These are phyloP conservation scores for Polyporus tsugae DNA, from an alignment of 1,284 basidiomycete species.

Conservation along the genomic window DNA sequence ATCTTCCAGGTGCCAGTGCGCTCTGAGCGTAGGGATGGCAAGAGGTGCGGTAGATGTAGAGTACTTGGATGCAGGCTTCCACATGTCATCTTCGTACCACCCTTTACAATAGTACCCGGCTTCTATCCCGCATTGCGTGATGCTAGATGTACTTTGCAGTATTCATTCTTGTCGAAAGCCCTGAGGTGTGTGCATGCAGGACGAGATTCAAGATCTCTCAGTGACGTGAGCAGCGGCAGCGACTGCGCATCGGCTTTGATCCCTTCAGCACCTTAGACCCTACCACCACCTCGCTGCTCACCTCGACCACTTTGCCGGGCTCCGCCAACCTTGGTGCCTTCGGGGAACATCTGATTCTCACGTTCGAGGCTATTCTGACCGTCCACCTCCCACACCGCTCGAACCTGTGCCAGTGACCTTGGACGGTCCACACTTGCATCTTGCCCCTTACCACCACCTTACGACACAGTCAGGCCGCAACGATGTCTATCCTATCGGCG, in stretches of 20 bases:
- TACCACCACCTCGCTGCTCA: background rate
- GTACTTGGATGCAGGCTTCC: conserved; percentile 23
- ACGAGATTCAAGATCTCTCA: background rate
- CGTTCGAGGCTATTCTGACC: background rate
- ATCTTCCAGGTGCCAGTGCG: conserved; percentile 37
- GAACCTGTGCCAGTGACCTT: background rate
- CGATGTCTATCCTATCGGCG: conserved; percentile 55
- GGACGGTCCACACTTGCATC: background rate
- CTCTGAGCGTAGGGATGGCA: conserved; percentile 26
- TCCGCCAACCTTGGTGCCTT: background rate
- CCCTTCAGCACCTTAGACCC: background rate
- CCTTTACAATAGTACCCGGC: conserved; percentile 26
- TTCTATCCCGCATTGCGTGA: conserved; percentile 11
- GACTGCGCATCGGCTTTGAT: background rate
- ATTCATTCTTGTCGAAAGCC: background rate
- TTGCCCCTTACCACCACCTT: background rate
- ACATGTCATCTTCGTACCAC: conserved; percentile 21
- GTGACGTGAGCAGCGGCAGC: background rate
- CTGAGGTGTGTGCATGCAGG: background rate
- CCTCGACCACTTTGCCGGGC: too few relatives aligned
- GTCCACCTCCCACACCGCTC: conserved; percentile 4
- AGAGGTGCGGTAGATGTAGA: conserved; percentile 28
- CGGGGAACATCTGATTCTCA: background rate
- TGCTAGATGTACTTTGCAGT: background rate
- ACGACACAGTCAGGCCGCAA: background rate